Percentiles rank a stretch among this genome's conserved stretches.
Conservation (phyloP, 2,329 filamentous ascomycete species). For the Neoarthrinium moseri region DNA sequence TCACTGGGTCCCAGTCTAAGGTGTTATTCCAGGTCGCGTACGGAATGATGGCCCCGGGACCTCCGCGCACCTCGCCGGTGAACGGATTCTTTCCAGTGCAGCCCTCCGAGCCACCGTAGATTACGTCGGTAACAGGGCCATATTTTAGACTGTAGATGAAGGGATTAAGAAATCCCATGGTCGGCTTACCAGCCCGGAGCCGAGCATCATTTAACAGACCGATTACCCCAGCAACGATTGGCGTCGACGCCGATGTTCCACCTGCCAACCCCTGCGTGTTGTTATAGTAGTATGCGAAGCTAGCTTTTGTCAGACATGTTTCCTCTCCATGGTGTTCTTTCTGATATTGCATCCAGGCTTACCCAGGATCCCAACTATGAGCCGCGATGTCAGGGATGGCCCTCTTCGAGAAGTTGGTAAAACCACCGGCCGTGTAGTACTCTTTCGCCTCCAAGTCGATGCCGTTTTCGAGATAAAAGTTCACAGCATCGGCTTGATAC, state of each 20-base stretch:
- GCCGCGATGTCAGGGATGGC: conserved; percentile 31
- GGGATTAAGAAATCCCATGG: conserved; percentile 10
- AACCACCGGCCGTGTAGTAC: conserved; percentile 12
- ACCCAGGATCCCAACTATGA: conserved; percentile 16
- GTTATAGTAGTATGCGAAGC: conserved; percentile 11
- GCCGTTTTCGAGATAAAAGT: conserved; percentile 34
- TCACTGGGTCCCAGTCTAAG: conserved; percentile 46
- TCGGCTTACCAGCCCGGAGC: background rate
- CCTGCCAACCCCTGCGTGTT: conserved; percentile 9
- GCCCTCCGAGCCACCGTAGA: conserved; percentile 20
- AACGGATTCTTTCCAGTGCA: conserved; percentile 21
- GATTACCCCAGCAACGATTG: conserved; percentile 19
- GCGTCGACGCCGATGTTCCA: conserved; percentile 17
- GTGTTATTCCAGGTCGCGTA: conserved; percentile 31
- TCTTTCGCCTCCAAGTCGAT: conserved; percentile 10
- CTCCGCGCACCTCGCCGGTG: conserved; percentile 17
- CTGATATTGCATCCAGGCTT: too few relatives aligned
- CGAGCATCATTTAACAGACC: conserved; percentile 16
- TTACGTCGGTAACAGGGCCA: conserved; percentile 10
- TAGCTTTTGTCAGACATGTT: too few relatives aligned
- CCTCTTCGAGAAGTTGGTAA: conserved; percentile 13
- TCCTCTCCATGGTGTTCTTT: too few relatives aligned
- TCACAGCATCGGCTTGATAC: conserved; percentile 43
- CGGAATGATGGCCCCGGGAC: conserved; percentile 23
- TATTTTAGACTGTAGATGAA: conserved; percentile 9